These are phyloP conservation scores for Phytophthora sansomeana DNA, from an alignment of 352 stramenopile genomes.

Conservation along the genomic window DNA sequence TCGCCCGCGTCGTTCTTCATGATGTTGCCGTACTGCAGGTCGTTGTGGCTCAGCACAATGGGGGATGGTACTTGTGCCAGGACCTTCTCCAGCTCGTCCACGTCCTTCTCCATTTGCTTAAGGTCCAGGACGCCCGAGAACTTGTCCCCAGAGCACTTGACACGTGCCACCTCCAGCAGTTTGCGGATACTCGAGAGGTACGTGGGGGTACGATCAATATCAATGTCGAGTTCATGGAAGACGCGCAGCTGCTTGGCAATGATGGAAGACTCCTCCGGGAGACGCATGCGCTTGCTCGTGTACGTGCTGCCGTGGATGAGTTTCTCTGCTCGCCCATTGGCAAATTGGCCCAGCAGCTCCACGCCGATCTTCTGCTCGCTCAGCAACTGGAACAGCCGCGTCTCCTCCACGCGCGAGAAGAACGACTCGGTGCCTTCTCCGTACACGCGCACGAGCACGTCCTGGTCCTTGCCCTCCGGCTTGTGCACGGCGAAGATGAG, in stretches of 20 bases:
- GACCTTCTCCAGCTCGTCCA: conserved; percentile 66
- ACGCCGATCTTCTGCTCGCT: conserved; percentile 77
- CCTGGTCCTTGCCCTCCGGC: conserved; percentile 57
- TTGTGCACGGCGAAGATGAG: conserved; percentile 87
- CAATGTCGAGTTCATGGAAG: conserved; percentile 79
- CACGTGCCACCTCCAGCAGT: conserved; percentile 63
- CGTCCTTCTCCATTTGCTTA: conserved; percentile 46
- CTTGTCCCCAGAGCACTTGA: conserved; percentile 58
- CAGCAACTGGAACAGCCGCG: conserved; percentile 76
- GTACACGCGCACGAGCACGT: conserved; percentile 85
- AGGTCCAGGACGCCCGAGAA: conserved; percentile 63
- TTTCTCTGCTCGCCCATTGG: conserved; percentile 79
- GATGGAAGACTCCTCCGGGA: conserved; percentile 46
- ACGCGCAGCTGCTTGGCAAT: conserved; percentile 75
- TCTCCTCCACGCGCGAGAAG: conserved; percentile 83
- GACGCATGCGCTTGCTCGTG: conserved; percentile 77
- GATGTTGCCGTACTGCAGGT: conserved; percentile 94
- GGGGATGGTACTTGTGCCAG: conserved; percentile 70
- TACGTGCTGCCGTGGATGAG: conserved; percentile 77
- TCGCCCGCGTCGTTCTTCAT: conserved; percentile 71
- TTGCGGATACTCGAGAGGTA: conserved; percentile 66
- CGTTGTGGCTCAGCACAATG: conserved; percentile 92
- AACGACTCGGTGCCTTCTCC: conserved; percentile 85
- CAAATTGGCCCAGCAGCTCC: conserved; percentile 77
- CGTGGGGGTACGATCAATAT: conserved; percentile 63